Percentiles rank a stretch among this genome's conserved stretches.
phyloP scores from a whole-genome alignment of 78 protist genomes.

The Chrysochromulina tobinii region DNA sequence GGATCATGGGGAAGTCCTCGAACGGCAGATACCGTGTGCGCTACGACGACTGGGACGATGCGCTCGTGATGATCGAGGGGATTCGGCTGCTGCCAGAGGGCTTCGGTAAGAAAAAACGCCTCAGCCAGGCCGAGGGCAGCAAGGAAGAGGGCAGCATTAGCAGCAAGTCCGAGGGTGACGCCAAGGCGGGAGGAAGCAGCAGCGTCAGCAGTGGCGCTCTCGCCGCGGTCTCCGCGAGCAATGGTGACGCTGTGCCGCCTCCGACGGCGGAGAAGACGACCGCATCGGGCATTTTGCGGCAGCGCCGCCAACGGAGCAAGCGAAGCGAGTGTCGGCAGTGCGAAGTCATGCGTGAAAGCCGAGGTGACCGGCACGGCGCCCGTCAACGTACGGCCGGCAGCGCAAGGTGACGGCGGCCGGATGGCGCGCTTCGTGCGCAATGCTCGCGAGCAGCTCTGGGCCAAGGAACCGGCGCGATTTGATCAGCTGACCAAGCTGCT shows the following conservation, averaged over 20 bases:
- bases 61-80: not conserved
- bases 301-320: too few species aligned
- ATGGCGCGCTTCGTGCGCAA: not conserved
- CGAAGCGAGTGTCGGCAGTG: not conserved
- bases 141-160: too few species aligned
- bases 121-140: too few species aligned
- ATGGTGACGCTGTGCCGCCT: not conserved
- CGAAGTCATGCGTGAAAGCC: not conserved
- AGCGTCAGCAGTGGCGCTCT: not conserved
- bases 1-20: not conserved
- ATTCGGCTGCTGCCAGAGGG: not conserved
- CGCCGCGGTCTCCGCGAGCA: not conserved
- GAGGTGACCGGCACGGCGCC: not conserved
- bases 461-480: not conserved
- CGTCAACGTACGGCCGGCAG: too few species aligned
- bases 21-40: not conserved
- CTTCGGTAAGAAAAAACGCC: not conserved
- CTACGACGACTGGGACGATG: conserved; percentile 22
- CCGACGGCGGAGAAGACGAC: not conserved
- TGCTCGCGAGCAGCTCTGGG: not conserved
- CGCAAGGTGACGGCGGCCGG: not conserved
- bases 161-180: not conserved
- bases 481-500: not conserved
- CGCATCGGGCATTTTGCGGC: too few species aligned
- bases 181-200: not conserved